Evolutionary conservation across 257 asterid genomes (phyloP), one percentile per base, ranked within the genome.

Genomic region (Asclepias syriaca): DNA sequence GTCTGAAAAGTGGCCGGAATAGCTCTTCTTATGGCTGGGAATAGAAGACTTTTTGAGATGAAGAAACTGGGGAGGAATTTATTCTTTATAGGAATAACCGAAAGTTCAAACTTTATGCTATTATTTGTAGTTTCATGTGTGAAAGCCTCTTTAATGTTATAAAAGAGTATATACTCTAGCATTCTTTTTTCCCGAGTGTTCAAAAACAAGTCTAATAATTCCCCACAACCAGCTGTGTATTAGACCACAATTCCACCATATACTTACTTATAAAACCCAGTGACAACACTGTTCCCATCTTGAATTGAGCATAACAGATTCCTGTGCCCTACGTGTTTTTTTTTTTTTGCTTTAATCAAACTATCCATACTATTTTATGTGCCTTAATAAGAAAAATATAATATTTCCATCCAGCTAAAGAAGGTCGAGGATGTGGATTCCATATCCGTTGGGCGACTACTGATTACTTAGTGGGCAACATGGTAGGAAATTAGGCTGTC

Each of bases 31-130:
- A 65, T 37, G n/a, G 32, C 46, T 18, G 37, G 55, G 53, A 37
- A 48, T 32, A 9, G 13, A 56, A 24, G 57, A 56, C 34, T 55
- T 39, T 57, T 50, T 12, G 9, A 51, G 57, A 6, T 51, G n/a
- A 51, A 50, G 15, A 12, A 11, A 51, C 1, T 2, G 57, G 27
- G 55, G 11, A 65, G 56, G 77, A 53, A 65, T 51, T 65, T 50
- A 53, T 64, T 73, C 71, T 53, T 24, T 3, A 5, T 21, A 10
- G 3, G 21, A 12, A 3, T 43, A 40, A 21, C 51, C 24, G 34
- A 40, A 56, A 55, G 40, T n/a, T 40, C 8, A 54, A 54, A 54
- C 59, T 54, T 37, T n/a, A 71, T 71, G 34, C 48, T 68, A 29
- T 21, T 46, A 15, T 46, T 43, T 34, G 24, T 34, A 34, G 49